Conservation (phyloP, 306 rosid species). For the Quercus parvula region DNA sequence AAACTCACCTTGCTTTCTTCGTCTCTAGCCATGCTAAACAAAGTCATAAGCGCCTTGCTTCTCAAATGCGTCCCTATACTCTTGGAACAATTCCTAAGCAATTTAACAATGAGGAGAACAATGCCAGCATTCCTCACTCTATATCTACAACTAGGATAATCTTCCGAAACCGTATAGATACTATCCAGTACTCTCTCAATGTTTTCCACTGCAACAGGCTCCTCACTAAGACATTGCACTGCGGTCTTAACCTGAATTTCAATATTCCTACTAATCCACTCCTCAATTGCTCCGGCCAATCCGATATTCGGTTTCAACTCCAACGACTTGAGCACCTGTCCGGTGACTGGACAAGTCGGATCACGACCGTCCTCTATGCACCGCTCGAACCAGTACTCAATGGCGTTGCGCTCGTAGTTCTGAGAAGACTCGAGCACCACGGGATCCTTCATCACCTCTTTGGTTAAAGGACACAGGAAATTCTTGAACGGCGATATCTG, state of each 20-base stretch:
- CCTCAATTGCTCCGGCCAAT: constrained; percentile 51
- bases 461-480: constrained; percentile 50
- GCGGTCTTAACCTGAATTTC: constrained; percentile 37
- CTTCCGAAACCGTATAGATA: constrained; percentile 40
- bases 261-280: constrained; percentile 44
- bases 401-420: constrained; percentile 49
- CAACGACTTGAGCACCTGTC: constrained; percentile 34
- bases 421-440: constrained; percentile 52
- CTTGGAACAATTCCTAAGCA: constrained; percentile 50
- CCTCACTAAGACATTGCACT: constrained; percentile 27
- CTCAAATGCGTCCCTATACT: constrained; percentile 44
- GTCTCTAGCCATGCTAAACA: constrained; percentile 48
- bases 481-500: constrained; percentile 39
- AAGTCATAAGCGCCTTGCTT: constrained; percentile 44
- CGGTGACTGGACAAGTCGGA: constrained; percentile 51
- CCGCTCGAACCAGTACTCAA: constrained; percentile 48
- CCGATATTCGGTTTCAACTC: constrained; percentile 53
- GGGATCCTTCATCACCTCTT: constrained; percentile 55
- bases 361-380: constrained; percentile 43
- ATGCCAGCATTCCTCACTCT: constrained; percentile 41
- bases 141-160: constrained; percentile 39
- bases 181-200: constrained; percentile 31
- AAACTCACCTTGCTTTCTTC: constrained; percentile 63
- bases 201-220: constrained; percentile 25
- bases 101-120: constrained; percentile 27